Conservation (phyloP, 306 rosid genomes). For the Pachyrhizus erosus region DNA sequence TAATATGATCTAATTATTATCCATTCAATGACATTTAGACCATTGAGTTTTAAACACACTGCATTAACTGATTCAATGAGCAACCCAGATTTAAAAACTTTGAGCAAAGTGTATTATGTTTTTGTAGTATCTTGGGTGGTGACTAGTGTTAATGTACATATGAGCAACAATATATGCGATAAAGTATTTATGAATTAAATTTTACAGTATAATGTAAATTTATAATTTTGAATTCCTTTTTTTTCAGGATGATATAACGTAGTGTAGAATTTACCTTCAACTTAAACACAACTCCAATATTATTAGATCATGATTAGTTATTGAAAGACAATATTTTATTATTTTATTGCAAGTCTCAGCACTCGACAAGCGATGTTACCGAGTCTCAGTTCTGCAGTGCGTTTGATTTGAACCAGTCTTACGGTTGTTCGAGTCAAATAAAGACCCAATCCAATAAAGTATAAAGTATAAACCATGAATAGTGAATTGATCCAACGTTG, state of each 20-base stretch:
- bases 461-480: not conserved
- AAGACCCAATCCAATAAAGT: not conserved
- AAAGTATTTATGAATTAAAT: no score
- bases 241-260: not conserved
- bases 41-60: no score
- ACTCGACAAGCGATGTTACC: not conserved
- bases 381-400: not conserved
- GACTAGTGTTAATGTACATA: not conserved
- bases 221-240: not conserved
- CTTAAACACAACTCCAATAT: not conserved
- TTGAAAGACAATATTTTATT: not conserved
- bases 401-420: not conserved
- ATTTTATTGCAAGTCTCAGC: not conserved
- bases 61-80: no score
- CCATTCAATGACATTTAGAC: no score
- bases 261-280: not conserved
- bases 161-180: not conserved
- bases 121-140: not conserved
- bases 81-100: no score
- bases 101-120: no score
- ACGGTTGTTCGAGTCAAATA: not conserved
- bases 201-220: not conserved
- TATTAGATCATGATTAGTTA: not conserved
- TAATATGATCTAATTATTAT: no score
- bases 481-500: not conserved